These are phyloP conservation scores for Styphnolobium japonicum DNA, from an alignment of 306 rosid species.

Conservation along the genomic window DNA sequence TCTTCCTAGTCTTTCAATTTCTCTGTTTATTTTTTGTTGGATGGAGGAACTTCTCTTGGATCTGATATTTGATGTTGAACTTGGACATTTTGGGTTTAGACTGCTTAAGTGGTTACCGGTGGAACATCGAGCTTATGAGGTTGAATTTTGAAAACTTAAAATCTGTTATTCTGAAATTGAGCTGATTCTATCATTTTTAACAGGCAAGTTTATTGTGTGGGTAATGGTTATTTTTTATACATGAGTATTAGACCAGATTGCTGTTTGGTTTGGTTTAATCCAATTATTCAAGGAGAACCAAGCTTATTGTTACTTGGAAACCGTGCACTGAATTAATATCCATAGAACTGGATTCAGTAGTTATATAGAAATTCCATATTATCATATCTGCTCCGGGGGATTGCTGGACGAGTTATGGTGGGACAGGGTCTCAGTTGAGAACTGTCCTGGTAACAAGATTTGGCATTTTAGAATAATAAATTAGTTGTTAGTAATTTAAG, in stretches of 20 bases:
- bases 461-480: not conserved
- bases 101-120: not conserved
- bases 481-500: constrained; percentile 3
- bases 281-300: not conserved
- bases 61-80: constrained; percentile 12
- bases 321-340: not conserved
- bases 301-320: not conserved
- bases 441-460: not conserved
- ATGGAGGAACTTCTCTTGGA: not conserved
- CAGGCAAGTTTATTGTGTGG: not conserved
- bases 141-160: not conserved
- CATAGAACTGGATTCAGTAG: not conserved
- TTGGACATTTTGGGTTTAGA: not conserved
- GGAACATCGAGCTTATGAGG: not conserved
- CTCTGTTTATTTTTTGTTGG: not conserved
- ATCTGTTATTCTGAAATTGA: not conserved
- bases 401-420: not conserved
- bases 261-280: not conserved
- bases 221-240: not conserved
- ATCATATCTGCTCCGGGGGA: not conserved
- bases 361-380: not conserved
- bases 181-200: not conserved
- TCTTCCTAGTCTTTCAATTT: not conserved
- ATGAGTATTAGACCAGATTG: not conserved
- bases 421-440: constrained; percentile 1